These are phyloP conservation scores for Cymbopogon flexuosus DNA, from an alignment of 202 grass and related monocot species.

Conservation along the genomic window DNA sequence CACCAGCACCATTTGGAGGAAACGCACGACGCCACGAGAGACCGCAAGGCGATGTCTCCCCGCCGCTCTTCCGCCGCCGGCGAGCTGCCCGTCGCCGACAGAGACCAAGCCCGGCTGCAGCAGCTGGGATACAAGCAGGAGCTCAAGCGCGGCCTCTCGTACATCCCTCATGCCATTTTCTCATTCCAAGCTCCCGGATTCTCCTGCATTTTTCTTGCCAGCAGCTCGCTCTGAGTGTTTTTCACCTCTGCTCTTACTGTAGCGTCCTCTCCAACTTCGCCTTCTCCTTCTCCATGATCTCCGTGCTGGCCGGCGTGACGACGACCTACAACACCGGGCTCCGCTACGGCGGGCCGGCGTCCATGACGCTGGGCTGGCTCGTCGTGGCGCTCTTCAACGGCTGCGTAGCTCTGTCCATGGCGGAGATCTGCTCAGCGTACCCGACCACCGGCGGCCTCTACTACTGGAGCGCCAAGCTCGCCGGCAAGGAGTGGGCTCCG, in stretches of 20 bases:
- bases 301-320: neutral
- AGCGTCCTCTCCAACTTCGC: neutral
- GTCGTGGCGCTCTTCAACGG: neutral
- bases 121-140: neutral
- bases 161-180: neutral
- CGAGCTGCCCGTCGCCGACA: neutral
- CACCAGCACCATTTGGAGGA: too few relatives aligned
- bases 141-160: neutral
- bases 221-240: neutral
- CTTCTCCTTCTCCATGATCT: neutral
- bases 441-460: neutral
- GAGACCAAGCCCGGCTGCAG: neutral
- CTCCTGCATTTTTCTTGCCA: too few relatives aligned
- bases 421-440: neutral
- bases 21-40: too few relatives aligned
- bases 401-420: neutral
- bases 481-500: neutral
- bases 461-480: neutral
- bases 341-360: neutral
- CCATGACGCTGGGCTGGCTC: conserved; percentile 3
- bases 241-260: neutral
- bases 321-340: neutral
- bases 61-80: too few relatives aligned
- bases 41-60: too few relatives aligned
- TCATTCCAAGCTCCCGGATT: neutral